phyloP scores from a whole-genome alignment of 208 protist species.

The Blechomonas ayalai region DNA sequence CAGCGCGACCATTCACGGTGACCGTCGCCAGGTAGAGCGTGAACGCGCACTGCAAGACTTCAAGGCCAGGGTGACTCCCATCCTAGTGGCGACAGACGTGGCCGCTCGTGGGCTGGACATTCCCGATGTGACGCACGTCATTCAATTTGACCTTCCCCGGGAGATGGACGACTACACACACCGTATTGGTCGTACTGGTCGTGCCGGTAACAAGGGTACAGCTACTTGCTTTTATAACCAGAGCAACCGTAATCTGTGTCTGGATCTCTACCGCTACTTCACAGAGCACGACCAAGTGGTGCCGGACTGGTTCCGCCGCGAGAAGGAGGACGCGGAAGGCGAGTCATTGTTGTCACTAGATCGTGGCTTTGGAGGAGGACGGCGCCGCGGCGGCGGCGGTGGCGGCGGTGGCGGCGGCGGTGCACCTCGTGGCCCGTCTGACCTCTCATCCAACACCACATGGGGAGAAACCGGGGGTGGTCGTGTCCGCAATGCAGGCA shows the following conservation, averaged over 20 bases:
- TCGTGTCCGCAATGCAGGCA: slow-evolving; percentile 8
- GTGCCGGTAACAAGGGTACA: slow-evolving; percentile 94
- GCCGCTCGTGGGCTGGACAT: slow-evolving; percentile 98
- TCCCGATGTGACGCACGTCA: slow-evolving; percentile 94
- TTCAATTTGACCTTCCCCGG: slow-evolving; percentile 96
- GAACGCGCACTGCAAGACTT: slow-evolving; percentile 87
- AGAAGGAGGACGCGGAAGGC: slow-evolving; percentile 74
- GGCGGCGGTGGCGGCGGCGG: slow-evolving; percentile 26
- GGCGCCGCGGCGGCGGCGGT: slow-evolving; percentile 17
- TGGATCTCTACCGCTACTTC: slow-evolving; percentile 78
- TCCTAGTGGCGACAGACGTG: slow-evolving; percentile 98
- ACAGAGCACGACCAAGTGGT: slow-evolving; percentile 83
- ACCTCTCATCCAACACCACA: slow-evolving; percentile 8
- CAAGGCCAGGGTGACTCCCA: slow-evolving; percentile 68
- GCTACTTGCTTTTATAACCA: slow-evolving; percentile 93
- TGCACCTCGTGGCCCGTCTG: background rate
- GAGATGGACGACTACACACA: slow-evolving; percentile 99
- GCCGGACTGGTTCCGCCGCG: slow-evolving; percentile 71
- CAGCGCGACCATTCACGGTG: slow-evolving; percentile 91
- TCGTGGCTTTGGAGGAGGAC: slow-evolving; percentile 8
- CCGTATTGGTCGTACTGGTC: slow-evolving; percentile 98
- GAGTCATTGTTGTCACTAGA: slow-evolving; percentile 44
- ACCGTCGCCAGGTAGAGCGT: slow-evolving; percentile 86
- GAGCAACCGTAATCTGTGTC: slow-evolving; percentile 33
- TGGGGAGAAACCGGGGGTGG: slow-evolving; percentile 19